Base-by-base conservation (phyloP, 2,329 filamentous ascomycete genomes). In the Calonectria honghensis region DNA sequence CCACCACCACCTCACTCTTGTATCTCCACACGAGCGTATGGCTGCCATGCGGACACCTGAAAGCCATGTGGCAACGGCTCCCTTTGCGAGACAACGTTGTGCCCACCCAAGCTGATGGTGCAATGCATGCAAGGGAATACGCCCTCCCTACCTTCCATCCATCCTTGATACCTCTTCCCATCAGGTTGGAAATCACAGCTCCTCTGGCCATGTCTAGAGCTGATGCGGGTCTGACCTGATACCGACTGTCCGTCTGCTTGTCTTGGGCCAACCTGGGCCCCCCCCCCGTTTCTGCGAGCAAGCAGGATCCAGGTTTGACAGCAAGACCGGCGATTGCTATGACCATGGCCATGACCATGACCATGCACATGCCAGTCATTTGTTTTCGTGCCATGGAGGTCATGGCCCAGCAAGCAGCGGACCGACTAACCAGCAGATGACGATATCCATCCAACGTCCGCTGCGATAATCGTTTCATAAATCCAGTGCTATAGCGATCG, bases 281-380 rank as follows among this genome's bases (percentile, higher is more conserved):
- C 76, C 32, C 32, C 74, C 73, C 41, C 24, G 79, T 80, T 80
- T 80, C 78, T 79, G 79, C 78, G 78, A 79, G 63, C 39, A 59
- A 79, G 67, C 39, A 59, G 70, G 50, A 39, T 57, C 52, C 59
- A 32, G 35, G 54, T 24, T 45, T 50, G 41, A 57, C 32, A 63
- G 57, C n/a, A 63, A 29, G 57, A 5, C 35, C 57, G n/a, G 45
- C n/a, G 20, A 48, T 24, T n/a, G 45, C 45, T 48, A 41, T 63
- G 57, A 63, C 35, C 37, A 39, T 61, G 57, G 16, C 35, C 35
- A 24, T 18, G 32, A 61, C 54, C 32, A 37, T 61, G 57, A 29
- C 37, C 37, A 24, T 27, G 35, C 57, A 63, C 57, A 63, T 63
- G 57, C 57, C 57, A 29, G 57, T 63, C 57, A 63, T 63, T 16